Base-by-base conservation (phyloP, 352 stramenopile genomes). In the Phytophthora pinifolia region DNA sequence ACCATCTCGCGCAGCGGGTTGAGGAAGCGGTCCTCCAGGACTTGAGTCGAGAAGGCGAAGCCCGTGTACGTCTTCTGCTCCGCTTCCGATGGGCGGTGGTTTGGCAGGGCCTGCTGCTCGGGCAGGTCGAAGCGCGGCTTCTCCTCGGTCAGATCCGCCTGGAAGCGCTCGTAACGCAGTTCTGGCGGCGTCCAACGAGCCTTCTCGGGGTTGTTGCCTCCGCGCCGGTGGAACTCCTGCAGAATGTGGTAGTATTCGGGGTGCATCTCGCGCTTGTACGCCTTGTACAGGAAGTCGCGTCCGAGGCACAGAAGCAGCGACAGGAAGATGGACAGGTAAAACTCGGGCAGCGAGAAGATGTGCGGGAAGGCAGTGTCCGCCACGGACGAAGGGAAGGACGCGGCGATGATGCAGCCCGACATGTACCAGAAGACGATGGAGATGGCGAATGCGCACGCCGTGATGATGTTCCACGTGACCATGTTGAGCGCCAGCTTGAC, bases 201-300 rank as follows among this genome's bases (percentile, higher is more conserved):
- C 6, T 71, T 72, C 0, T 74, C 77, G 1, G 59, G 38, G 35
- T 68, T 64, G 1, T 77, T 62, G n/a, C 44, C 48, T 18, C 77
- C 70, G 50, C 55, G 54, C 55, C 67, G 54, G 47, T 92, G 75
- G 49, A 86, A 74, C 45, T 95, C 85, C 53, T 92, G 85, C 15
- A 95, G 61, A 22, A 95, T 79, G 55, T 95, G 85, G 63, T 95
- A 95, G 65, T 95, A 95, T 48, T 95, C 85, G 1, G 85, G 85
- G 9, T 70, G 54, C 59, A 91, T 76, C 54, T 95, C 83, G 3
- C 83, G 83, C 68, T 95, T 95, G 55, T 83, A 93, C 5, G 79
- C 81, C 45, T 93, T 95, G 69, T 76, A 91, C 0, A 95, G 59
- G 42, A 95, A 89, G 46, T 93, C 85, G 0, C 85, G 77, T 1